Conservation (phyloP, 179 eudicot genomes). For the Beta corolliflora region DNA sequence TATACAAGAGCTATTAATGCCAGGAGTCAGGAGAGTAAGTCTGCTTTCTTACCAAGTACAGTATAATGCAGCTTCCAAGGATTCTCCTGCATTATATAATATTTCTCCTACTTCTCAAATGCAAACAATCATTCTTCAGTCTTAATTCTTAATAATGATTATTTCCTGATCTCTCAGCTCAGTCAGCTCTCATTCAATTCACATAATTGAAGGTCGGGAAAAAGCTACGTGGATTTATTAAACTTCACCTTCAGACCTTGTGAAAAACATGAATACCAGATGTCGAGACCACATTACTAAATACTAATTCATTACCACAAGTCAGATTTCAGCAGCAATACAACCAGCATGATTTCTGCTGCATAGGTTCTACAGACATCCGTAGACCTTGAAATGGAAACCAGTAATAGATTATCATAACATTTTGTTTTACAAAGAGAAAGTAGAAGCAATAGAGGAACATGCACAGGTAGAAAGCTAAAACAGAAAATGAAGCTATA, state of each 20-base stretch:
- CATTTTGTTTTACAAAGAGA: slow-evolving; percentile 12
- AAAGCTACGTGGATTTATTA: not conserved
- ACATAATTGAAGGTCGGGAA: not conserved
- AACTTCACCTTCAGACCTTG: not conserved
- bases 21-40: not conserved
- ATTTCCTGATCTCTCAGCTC: not conserved
- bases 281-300: not conserved
- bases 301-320: not conserved
- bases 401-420: not conserved
- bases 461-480: not conserved
- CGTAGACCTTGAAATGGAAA: not conserved
- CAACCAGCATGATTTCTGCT: not conserved
- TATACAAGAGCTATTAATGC: not conserved
- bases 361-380: not conserved
- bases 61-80: not conserved
- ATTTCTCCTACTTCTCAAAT: not conserved
- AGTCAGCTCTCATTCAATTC: not conserved
- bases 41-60: not conserved
- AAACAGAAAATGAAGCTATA: not conserved
- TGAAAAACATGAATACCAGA: not conserved
- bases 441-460: not conserved
- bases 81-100: not conserved
- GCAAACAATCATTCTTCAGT: not conserved
- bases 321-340: not conserved
- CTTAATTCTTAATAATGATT: not conserved